Percentiles rank a stretch among this genome's conserved stretches.
Conservation (phyloP, 306 rosid species). For the Leucaena leucocephala region DNA sequence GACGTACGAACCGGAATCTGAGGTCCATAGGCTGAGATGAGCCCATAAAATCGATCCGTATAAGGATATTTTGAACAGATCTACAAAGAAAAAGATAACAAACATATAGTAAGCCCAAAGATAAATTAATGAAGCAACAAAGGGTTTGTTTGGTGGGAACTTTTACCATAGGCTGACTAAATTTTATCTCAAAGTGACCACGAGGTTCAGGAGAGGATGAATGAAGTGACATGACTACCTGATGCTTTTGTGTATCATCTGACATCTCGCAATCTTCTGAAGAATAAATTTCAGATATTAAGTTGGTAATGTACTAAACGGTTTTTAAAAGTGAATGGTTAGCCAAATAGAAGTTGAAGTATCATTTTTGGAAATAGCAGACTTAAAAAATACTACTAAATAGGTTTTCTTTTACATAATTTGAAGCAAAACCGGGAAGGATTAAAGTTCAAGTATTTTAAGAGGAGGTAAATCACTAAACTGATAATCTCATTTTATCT, state of each 20-base stretch:
- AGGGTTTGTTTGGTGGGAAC: conserved; percentile 15
- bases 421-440: conserved; percentile 3
- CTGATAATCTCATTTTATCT: background rate
- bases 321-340: background rate
- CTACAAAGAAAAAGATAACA: conserved; percentile 46
- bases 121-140: conserved; percentile 14
- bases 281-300: conserved; percentile 35
- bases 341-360: conserved; percentile 19
- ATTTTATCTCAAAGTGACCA: conserved; percentile 74
- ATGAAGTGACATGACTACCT: conserved; percentile 59
- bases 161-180: conserved; percentile 79
- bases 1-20: conserved; percentile 75
- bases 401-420: background rate
- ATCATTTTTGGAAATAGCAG: conserved; percentile 8
- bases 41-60: conserved; percentile 74
- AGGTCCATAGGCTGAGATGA: conserved; percentile 79
- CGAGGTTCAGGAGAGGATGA: conserved; percentile 52
- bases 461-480: background rate
- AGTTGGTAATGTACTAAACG: background rate
- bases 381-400: background rate
- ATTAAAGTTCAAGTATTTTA: background rate
- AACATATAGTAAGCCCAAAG: conserved; percentile 30
- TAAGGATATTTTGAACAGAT: conserved; percentile 72
- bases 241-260: conserved; percentile 60
- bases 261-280: conserved; percentile 61